These are phyloP conservation scores for Torrubiellomyces zombiae DNA, from an alignment of 2,329 filamentous ascomycete genomes.

Conservation along the genomic window DNA sequence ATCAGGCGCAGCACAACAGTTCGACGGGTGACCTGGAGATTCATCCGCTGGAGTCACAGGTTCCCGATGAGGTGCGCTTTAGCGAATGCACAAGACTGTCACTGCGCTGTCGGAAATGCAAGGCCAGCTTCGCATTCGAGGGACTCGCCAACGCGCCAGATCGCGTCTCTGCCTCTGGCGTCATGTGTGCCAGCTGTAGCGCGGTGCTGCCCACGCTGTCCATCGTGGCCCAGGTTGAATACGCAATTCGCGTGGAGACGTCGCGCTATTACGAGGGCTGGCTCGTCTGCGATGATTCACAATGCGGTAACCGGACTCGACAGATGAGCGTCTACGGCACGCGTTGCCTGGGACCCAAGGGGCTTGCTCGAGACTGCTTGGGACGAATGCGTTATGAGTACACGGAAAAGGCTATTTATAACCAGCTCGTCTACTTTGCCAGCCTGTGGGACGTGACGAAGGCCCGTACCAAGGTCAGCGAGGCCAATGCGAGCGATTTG, in stretches of 20 bases:
- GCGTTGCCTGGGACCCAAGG: constrained; percentile 74
- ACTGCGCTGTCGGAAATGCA: constrained; percentile 71
- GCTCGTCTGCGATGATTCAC: constrained; percentile 77
- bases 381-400: constrained; percentile 83
- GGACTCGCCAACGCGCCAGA: constrained; percentile 47
- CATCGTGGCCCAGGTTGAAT: constrained; percentile 74
- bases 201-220: constrained; percentile 51
- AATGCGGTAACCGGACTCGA: constrained; percentile 72
- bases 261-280: constrained; percentile 83
- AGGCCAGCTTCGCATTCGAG: constrained; percentile 54
- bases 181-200: constrained; percentile 57
- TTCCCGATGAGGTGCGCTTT: constrained; percentile 83
- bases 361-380: constrained; percentile 66
- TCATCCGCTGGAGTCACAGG: constrained; percentile 82
- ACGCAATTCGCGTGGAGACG: constrained; percentile 62
- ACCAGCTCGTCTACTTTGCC: constrained; percentile 80
- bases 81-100: constrained; percentile 59
- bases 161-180: constrained; percentile 53
- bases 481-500: constrained; percentile 28
- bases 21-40: constrained; percentile 52
- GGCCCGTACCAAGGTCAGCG: constrained; percentile 37
- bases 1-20: constrained; percentile 27
- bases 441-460: constrained; percentile 82
- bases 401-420: constrained; percentile 80
- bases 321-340: constrained; percentile 89